These are phyloP conservation scores for Sextonia rubra DNA, from an alignment of 164 flowering plant genomes.

Conservation along the genomic window DNA sequence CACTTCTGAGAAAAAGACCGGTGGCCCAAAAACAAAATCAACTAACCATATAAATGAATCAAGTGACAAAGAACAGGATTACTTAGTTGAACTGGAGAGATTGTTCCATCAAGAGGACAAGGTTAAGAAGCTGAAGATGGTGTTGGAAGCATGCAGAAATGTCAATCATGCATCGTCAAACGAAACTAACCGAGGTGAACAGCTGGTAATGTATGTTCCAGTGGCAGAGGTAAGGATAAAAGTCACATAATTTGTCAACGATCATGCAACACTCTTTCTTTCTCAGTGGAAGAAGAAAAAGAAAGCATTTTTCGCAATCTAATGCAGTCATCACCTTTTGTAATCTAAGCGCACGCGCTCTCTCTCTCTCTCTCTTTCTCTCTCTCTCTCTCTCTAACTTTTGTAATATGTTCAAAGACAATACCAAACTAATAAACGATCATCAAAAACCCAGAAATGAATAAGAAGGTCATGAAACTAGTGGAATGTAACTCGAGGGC, in stretches of 20 bases:
- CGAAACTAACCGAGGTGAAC: conserved; percentile 16
- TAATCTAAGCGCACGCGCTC: too few species aligned
- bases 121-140: conserved; percentile 42
- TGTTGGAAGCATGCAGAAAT: conserved; percentile 15
- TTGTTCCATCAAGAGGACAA: conserved; percentile 45
- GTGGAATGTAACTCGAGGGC: too few species aligned
- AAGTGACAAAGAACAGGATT: conserved; percentile 27
- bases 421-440: too few species aligned
- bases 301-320: neutral
- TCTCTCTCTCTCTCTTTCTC: too few species aligned
- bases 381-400: too few species aligned
- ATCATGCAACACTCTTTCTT: neutral
- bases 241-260: neutral
- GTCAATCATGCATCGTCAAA: conserved; percentile 19
- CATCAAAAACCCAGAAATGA: too few species aligned
- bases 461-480: too few species aligned
- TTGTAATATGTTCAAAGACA: neutral
- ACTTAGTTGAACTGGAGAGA: conserved; percentile 58
- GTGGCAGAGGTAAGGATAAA: conserved; percentile 70
- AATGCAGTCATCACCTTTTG: neutral
- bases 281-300: neutral
- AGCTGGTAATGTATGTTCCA: conserved; percentile 54
- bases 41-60: conserved; percentile 2
- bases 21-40: conserved; percentile 7
- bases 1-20: conserved; percentile 17